Conservation (phyloP, 2,329 filamentous ascomycete genomes). For the Cytospora piceae region DNA sequence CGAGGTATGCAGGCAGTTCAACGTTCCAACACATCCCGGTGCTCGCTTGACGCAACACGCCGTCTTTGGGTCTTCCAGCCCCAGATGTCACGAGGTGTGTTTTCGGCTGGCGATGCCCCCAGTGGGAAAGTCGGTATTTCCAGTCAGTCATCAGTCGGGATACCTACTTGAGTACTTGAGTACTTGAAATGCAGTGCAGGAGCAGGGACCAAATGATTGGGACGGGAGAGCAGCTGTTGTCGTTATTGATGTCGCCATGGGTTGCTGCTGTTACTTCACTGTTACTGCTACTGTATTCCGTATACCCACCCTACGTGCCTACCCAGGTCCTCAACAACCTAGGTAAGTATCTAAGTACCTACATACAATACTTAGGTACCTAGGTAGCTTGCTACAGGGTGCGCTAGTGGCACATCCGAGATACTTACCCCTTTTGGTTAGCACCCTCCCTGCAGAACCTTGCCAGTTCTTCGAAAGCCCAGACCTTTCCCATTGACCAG, state of each 20-base stretch:
- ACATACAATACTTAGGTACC: background rate
- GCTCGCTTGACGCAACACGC: background rate
- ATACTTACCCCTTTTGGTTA: constrained; percentile 1
- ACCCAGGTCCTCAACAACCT: no score
- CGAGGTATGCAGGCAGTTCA: background rate
- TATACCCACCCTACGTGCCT: no score
- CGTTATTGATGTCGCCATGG: no score
- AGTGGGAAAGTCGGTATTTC: background rate
- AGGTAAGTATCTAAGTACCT: background rate
- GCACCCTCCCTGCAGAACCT: background rate
- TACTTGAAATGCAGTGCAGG: no score
- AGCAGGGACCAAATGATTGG: no score
- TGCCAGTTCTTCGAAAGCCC: constrained; percentile 14
- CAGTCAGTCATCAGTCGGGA: background rate
- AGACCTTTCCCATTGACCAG: constrained; percentile 18
- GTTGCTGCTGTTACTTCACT: no score
- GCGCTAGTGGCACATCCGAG: constrained; percentile 1
- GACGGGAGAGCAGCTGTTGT: no score
- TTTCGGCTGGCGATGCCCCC: background rate
- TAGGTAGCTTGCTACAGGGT: background rate
- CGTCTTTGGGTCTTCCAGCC: background rate
- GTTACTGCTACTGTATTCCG: no score
- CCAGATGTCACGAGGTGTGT: background rate
- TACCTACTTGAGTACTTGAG: background rate
- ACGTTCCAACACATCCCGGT: background rate